These are phyloP conservation scores for Platanthera guangdongensis DNA, from an alignment of 106 monocot species.

Conservation along the genomic window DNA sequence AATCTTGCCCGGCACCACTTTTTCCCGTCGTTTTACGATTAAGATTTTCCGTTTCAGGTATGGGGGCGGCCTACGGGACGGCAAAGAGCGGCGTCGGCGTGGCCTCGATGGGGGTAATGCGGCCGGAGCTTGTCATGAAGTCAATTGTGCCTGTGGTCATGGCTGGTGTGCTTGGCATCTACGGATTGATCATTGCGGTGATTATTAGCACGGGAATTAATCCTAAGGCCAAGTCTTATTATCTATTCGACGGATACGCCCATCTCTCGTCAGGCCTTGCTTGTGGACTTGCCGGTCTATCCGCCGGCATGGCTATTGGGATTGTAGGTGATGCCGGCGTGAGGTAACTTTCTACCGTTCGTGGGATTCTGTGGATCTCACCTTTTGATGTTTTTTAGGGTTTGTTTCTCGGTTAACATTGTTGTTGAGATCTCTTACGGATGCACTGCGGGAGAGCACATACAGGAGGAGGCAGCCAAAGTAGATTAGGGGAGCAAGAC, in stretches of 20 bases:
- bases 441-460: too few relatives aligned
- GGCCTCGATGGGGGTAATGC: conserved; percentile 62
- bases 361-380: background rate
- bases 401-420: background rate
- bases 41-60: conserved; percentile 5
- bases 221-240: conserved; percentile 23
- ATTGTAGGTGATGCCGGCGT: conserved; percentile 26
- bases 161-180: conserved; percentile 53
- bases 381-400: background rate
- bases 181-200: conserved; percentile 36
- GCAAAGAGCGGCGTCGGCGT: conserved; percentile 53
- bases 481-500: too few relatives aligned
- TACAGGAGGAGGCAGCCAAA: too few relatives aligned
- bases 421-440: too few relatives aligned
- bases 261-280: conserved; percentile 48
- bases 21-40: background rate
- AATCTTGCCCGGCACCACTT: background rate
- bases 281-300: conserved; percentile 43
- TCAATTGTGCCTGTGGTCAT: conserved; percentile 31
- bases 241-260: conserved; percentile 44
- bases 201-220: conserved; percentile 32
- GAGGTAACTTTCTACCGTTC: conserved; percentile 3
- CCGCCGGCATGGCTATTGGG: conserved; percentile 52
- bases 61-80: conserved; percentile 33
- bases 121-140: conserved; percentile 62